Evolutionary conservation across 306 rosid genomes (phyloP), one percentile per base, ranked within the genome.

Genomic region (Vicia villosa): DNA sequence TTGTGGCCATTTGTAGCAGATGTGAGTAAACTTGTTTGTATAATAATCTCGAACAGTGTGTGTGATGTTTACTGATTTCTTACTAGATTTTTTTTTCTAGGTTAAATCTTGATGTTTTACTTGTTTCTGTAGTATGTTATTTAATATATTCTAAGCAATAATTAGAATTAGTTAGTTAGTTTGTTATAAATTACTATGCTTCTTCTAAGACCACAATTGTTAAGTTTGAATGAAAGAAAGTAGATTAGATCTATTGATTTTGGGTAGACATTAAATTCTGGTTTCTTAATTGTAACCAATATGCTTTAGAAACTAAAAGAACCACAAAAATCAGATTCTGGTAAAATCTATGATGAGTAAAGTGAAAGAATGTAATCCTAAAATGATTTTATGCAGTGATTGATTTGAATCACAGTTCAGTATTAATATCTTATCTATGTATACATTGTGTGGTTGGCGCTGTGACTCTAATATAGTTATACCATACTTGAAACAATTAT

Each of bases 1-100:
- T 47, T 90, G 73, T 93, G 98, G 98, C 98, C 98, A 9, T 93
- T 59, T 77, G 77, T 93, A 45, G 96, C 98, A 67, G 96, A 93
- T 82, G 97, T 93, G 81, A 88, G 96, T 76, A 55, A 58, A 51
- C 60, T 45, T 14, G 11, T 21, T 63, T 70, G 66, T 45, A 77
- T 57, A 5, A 65, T 70, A 60, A 30, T 69, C 13, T 56, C 14
- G 43, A 50, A 20, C 42, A 68, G 51, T 61, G 54, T 59, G 34
- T 74, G 45, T n/a, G 32, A 28, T 67, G 73, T 58, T n/a, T 26
- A 10, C 52, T 41, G 63, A 42, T 64, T 49, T 74, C 34, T 59
- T 3, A 14, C 63, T 15, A 32, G 37, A 73, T 45, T 15, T 60
- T 15, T 15, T 73, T 63, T 60, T 63, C 32, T 73, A 28, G 70